These are phyloP conservation scores for Macrolepiota dolichaula DNA, from an alignment of 768 basidiomycete genomes.

Conservation along the genomic window DNA sequence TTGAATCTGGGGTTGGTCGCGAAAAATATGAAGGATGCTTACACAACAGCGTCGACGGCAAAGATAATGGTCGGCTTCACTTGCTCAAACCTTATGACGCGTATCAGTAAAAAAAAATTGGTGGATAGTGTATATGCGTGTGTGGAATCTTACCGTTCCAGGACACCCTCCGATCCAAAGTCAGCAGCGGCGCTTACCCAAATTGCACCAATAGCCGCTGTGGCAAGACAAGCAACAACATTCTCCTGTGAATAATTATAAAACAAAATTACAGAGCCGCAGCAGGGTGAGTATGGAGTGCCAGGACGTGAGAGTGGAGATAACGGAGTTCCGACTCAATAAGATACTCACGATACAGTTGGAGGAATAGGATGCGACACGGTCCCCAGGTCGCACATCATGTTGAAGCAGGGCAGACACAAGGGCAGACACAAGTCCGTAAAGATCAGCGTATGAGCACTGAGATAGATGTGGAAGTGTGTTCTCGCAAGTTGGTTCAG, in stretches of 20 bases:
- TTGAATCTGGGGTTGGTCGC: conserved; percentile 9
- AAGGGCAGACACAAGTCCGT: conserved; percentile 50
- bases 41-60: conserved; percentile 71
- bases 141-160: conserved; percentile 53
- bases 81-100: conserved; percentile 60
- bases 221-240: conserved; percentile 62
- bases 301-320: conserved; percentile 1
- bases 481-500: conserved; percentile 55
- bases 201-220: conserved; percentile 71
- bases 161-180: conserved; percentile 75
- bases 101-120: conserved; percentile 2
- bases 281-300: conserved; percentile 13
- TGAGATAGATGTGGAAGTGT: conserved; percentile 41
- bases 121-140: conserved; percentile 4
- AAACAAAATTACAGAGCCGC: not conserved
- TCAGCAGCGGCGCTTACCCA: conserved; percentile 84
- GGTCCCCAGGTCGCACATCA: conserved; percentile 61
- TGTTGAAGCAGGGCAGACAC: conserved; percentile 53
- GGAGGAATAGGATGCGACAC: conserved; percentile 74
- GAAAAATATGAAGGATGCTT: conserved; percentile 22
- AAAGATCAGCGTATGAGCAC: conserved; percentile 56
- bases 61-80: conserved; percentile 73
- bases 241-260: conserved; percentile 47
- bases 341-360: conserved; percentile 64
- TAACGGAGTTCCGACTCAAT: conserved; percentile 6